Base-by-base conservation (phyloP, 31 red algal species). In the Asparagopsis taxiformis region DNA sequence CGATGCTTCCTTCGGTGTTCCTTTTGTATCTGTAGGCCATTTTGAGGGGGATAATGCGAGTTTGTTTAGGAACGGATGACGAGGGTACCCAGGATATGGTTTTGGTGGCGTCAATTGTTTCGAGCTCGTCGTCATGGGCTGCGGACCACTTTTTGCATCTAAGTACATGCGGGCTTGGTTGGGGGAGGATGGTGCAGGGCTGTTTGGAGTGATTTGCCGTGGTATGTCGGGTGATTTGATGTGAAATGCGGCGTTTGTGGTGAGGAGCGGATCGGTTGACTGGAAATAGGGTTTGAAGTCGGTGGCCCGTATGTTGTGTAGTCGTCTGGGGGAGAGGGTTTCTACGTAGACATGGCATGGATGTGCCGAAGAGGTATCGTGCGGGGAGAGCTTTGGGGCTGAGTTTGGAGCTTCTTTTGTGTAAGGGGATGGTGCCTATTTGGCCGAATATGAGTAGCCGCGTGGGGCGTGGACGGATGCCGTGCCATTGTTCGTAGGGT, bases 391-490 rank as follows among this genome's bases (percentile, higher is more conserved):
- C 54, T 21, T n/a, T 21, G 54, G 54, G 54, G 9, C 9, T 10
- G 10, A 58, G 54, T 58, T 58, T 58, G n/a, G n/a, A 9, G 10
- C 20, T n/a, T 21, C 0, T 11, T 58, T 21, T 8, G 0, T 58
- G 54, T 0, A 0, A 8, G n/a, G 54, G n/a, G 10, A 58, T n/a
- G 8, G 54, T 28, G 10, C n/a, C 0, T n/a, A 58, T 8, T 0
- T 58, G 54, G 19, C 54, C n/a, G 54, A 58, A 58, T 21, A n/a
- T 0, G 19, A n/a, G 20, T 58, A 58, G 54, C 9, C 54, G 54
- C 0, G 0, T 0, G 9, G 24, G n/a, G 0, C 20, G 10, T 8
- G 54, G 54, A n/a, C 10, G n/a, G 10, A 17, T 58, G n/a, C 24
- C 20, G 54, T n/a, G 19, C 54, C 19, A 58, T 9, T 17, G 10